Conservation (phyloP, 768 basidiomycete genomes). For the Podaxis mareebaensis region DNA sequence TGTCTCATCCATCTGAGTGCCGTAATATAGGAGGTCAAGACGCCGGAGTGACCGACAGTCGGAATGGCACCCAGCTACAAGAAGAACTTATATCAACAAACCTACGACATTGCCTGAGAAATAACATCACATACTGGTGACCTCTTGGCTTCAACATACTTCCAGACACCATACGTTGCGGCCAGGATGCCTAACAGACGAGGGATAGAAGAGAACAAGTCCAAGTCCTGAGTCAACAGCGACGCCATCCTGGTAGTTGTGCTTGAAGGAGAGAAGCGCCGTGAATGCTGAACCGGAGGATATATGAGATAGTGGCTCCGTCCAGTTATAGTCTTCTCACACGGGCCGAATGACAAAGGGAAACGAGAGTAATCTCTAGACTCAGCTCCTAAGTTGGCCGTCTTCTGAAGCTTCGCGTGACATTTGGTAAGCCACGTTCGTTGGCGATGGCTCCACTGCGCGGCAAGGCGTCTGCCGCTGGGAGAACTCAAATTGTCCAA, state of each 20-base stretch:
- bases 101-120: background rate
- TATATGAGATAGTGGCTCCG: background rate
- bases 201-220: background rate
- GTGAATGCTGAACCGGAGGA: background rate
- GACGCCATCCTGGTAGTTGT: background rate
- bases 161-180: background rate
- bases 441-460: no score
- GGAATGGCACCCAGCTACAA: conserved; percentile 20
- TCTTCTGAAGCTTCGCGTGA: no score
- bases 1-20: conserved; percentile 25
- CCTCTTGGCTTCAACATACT: conserved; percentile 13
- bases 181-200: background rate
- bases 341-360: conserved; percentile 5
- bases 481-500: no score
- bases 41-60: conserved; percentile 26
- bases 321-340: background rate
- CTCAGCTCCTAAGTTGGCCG: no score
- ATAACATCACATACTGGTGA: conserved; percentile 9
- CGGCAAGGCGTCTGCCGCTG: no score
- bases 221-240: background rate
- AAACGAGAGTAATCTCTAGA: background rate
- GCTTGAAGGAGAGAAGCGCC: background rate
- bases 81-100: background rate
- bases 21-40: conserved; percentile 25
- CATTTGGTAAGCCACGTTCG: no score